phyloP scores from a whole-genome alignment of 257 asterid species.

The Salvia rosmarinus region DNA sequence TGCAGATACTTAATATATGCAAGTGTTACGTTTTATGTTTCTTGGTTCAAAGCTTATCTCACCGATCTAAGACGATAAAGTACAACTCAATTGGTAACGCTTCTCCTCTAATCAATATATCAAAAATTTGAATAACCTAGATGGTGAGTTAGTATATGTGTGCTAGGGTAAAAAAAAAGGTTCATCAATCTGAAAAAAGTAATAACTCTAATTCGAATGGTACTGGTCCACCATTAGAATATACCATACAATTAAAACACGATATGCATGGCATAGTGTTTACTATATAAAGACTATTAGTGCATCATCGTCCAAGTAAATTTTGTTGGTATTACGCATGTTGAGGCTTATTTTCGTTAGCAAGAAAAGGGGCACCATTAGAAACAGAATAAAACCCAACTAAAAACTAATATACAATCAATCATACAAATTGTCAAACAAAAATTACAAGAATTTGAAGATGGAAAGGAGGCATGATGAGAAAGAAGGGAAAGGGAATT shows the following conservation, averaged over 20 bases:
- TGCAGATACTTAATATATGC: too few species aligned
- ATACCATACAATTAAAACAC: neutral
- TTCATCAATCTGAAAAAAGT: too few species aligned
- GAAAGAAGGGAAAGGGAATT: constrained; percentile 28
- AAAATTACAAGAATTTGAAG: neutral
- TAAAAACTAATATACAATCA: neutral
- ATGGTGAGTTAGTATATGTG: too few species aligned
- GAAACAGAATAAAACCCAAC: neutral
- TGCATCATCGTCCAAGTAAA: neutral
- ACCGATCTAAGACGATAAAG: too few species aligned
- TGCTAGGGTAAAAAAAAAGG: too few species aligned
- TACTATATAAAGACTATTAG: neutral
- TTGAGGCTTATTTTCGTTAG: constrained; percentile 30
- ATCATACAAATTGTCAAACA: neutral
- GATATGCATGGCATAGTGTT: too few species aligned
- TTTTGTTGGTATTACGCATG: constrained; percentile 12
- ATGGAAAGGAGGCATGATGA: constrained; percentile 14
- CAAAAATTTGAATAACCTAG: too few species aligned
- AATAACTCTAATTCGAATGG: neutral
- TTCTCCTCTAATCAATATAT: too few species aligned
- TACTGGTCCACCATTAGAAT: neutral
- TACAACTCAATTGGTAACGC: too few species aligned
- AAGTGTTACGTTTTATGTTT: too few species aligned
- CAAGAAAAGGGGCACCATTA: constrained; percentile 8
- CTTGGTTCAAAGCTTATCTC: too few species aligned